phyloP scores from a whole-genome alignment of 2,329 filamentous ascomycete species.

The Scolecobasidium constrictum region DNA sequence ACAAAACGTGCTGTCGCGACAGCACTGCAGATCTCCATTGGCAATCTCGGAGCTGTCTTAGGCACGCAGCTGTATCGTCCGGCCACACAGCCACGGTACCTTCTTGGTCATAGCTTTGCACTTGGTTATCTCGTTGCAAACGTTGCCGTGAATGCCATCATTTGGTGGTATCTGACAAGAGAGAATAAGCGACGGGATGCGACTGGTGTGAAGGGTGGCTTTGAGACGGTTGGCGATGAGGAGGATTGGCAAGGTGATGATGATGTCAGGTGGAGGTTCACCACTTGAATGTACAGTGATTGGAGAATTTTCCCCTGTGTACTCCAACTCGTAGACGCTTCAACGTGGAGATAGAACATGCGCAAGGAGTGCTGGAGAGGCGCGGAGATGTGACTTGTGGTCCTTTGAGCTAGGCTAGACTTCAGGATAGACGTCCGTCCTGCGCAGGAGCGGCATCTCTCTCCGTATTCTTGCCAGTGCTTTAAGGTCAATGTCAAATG shows the following conservation, averaged over 20 bases:
- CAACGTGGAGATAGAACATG: too few species aligned
- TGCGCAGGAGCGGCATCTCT: slow-evolving; percentile 46
- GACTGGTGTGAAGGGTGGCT: slow-evolving; percentile 28
- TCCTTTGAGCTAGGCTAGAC: too few species aligned
- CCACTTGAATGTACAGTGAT: slow-evolving; percentile 8
- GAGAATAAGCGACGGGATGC: slow-evolving; percentile 47
- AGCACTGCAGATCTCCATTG: slow-evolving; percentile 54
- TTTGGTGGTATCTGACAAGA: slow-evolving; percentile 44
- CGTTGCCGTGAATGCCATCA: slow-evolving; percentile 37
- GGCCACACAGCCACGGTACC: slow-evolving; percentile 7
- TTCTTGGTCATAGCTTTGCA: slow-evolving; percentile 49
- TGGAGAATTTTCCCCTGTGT: too few species aligned
- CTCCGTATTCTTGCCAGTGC: slow-evolving; percentile 40
- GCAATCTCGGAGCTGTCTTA: slow-evolving; percentile 57
- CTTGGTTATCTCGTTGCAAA: slow-evolving; percentile 50
- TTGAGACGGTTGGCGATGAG: slow-evolving; percentile 35
- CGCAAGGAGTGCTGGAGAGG: too few species aligned
- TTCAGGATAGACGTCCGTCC: slow-evolving; percentile 33
- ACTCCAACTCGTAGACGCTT: too few species aligned
- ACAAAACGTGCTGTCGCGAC: slow-evolving; percentile 60
- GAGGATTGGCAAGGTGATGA: slow-evolving; percentile 51
- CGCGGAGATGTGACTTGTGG: too few species aligned
- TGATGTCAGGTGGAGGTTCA: slow-evolving; percentile 31
- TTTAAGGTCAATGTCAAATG: slow-evolving; percentile 44
- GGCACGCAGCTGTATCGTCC: slow-evolving; percentile 54